Evolutionary conservation across 441 rosid species (phyloP), one percentile per base, ranked within the genome.

Genomic region (Kokia cookei): DNA sequence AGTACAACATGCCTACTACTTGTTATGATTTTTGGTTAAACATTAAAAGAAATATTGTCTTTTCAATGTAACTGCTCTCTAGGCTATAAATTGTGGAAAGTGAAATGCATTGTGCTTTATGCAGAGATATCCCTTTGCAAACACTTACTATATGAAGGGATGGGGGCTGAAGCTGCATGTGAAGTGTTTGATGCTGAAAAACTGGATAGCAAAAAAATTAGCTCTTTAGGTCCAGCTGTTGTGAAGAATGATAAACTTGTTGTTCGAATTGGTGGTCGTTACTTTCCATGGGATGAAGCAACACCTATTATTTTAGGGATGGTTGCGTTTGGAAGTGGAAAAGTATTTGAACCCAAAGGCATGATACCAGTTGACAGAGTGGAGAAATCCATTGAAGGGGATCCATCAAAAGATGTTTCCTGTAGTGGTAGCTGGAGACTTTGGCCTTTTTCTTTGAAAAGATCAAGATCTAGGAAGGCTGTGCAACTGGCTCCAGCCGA

Each of bases 391-490:
- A 40, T 76, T 75, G 84, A 71, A 80, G 90, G 79, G 65, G 77
- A 78, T 78, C 74, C 83, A 73, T 81, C 87, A 69, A 80, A 87
- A 75, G 50, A 57, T 57, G 78, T 79, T 71, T 77, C 85, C 22
- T 58, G 73, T 15, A 73, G 81, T 77, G 96, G 90, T 79, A 87
- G 90, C 83, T 93, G 99, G 99, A 82, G 86, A 73, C 79, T 95
- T 74, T 93, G 97, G 98, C 99, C 99, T 74, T 92, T 93, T 86
- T 79, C 87, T 80, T 85, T 83, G 65, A 81, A 80, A 77, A 79
- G 81, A 73, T 81, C 96, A 68, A 85, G 77, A 60, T 86, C 90
- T n/a, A 81, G 71, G 73, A 83, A 80, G 73, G 73, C 27, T 7
- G 48, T 60, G 69, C 81, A 69, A 74, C 64, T 73, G 69, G 78